Conservation (phyloP, 331 rosid genomes). For the Prunus yedoensis region DNA sequence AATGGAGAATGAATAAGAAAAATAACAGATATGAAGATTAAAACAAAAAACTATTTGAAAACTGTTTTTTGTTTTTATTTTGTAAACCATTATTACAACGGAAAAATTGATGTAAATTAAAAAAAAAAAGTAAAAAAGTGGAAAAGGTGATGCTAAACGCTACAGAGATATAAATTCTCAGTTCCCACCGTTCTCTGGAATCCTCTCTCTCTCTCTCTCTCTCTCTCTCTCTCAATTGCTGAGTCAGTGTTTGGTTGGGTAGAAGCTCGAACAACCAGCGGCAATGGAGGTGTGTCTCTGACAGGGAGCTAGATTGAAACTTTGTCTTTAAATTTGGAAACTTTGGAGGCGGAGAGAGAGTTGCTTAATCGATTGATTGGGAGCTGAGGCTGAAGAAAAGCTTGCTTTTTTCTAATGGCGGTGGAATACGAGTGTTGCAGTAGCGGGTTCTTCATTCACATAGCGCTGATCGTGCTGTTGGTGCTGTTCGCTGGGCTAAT, state of each 20-base stretch:
- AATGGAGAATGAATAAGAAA: background rate
- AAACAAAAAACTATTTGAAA: background rate
- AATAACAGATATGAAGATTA: background rate
- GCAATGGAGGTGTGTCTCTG: conserved; percentile 16
- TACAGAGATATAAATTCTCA: background rate
- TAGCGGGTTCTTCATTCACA: conserved; percentile 52
- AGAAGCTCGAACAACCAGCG: background rate
- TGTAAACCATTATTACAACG: too few species aligned
- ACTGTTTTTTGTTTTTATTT: background rate
- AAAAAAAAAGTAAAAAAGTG: background rate
- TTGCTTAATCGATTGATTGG: background rate
- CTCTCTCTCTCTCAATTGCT: background rate
- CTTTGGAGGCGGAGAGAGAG: background rate
- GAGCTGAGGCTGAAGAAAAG: background rate
- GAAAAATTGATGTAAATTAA: too few species aligned
- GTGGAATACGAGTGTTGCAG: conserved; percentile 59
- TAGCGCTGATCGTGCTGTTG: conserved; percentile 44
- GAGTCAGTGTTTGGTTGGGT: background rate
- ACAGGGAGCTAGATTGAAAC: background rate
- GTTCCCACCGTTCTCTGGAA: conserved; percentile 13
- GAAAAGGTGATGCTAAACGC: background rate
- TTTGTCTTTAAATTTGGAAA: conserved; percentile 1
- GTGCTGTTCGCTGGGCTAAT: conserved; percentile 82
- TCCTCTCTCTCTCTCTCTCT: too few species aligned
- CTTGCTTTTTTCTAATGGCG: conserved; percentile 45